A percentile compares a stretch with the other conserved stretches of the same genome.
Evolutionary conservation across 768 basidiomycete species (phyloP).

Genomic region (Kwoniella mangroviensis): DNA sequence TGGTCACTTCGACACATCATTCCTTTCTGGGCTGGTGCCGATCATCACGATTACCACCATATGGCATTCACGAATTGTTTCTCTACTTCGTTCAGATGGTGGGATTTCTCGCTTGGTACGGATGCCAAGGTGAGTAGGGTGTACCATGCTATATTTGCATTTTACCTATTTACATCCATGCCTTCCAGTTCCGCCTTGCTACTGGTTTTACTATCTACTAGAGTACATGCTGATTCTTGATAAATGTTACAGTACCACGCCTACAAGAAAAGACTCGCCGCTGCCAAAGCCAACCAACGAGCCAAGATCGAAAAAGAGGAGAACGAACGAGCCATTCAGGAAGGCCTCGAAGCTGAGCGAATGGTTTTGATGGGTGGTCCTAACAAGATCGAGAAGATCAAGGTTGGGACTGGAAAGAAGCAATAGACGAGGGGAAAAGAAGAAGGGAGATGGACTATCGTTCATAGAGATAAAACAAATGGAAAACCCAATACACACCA

Average conservation of each 20-base stretch:
- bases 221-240: conserved; percentile 1
- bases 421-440: conserved; percentile 5
- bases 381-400: conserved; percentile 40
- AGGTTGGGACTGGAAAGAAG: conserved; percentile 20
- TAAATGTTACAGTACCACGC: conserved; percentile 65
- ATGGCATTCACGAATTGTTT: conserved; percentile 87
- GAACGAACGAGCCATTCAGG: conserved; percentile 80
- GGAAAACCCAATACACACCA: too few relatives aligned
- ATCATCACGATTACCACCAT: conserved; percentile 98
- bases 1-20: conserved; percentile 92
- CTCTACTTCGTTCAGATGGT: conserved; percentile 90
- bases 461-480: neutral
- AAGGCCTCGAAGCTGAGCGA: conserved; percentile 68
- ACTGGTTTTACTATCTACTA: neutral
- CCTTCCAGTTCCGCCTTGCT: too few relatives aligned
- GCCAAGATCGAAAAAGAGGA: conserved; percentile 71
- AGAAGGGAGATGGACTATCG: neutral
- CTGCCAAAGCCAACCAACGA: conserved; percentile 59
- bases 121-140: conserved; percentile 66
- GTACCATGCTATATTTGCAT: too few relatives aligned
- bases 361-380: conserved; percentile 42
- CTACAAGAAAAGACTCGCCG: conserved; percentile 71
- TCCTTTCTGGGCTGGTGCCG: conserved; percentile 91
- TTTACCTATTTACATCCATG: too few relatives aligned
- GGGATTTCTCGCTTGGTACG: conserved; percentile 83